phyloP scores from a whole-genome alignment of 169 alveolate species.

The Eimeria acervulina region DNA sequence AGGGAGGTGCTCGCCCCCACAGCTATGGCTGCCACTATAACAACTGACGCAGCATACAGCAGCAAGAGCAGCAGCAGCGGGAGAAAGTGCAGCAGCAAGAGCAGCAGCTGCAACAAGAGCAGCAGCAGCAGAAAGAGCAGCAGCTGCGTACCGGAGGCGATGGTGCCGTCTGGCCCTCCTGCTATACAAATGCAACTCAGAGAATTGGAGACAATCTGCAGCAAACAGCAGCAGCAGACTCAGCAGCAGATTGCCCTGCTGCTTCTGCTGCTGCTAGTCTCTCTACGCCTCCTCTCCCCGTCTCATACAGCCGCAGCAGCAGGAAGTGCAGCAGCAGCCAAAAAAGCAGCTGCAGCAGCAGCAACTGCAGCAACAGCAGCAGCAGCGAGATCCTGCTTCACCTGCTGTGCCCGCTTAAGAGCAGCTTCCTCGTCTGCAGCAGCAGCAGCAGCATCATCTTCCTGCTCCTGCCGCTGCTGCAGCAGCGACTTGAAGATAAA shows the following conservation, averaged over 20 bases:
- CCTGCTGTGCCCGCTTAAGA: slow-evolving; percentile 39
- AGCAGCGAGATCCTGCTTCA: neutral
- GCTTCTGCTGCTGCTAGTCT: neutral
- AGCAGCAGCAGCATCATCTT: neutral
- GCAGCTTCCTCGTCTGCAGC: slow-evolving; percentile 11
- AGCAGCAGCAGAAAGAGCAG: slow-evolving; percentile 17
- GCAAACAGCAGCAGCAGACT: neutral
- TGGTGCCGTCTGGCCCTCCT: slow-evolving; percentile 2
- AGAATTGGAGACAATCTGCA: slow-evolving; percentile 34
- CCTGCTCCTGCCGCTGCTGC: slow-evolving; percentile 68
- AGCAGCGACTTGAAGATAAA: slow-evolving; percentile 50
- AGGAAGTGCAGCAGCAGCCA: neutral
- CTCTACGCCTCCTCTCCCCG: neutral
- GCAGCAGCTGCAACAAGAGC: neutral
- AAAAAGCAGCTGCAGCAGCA: neutral
- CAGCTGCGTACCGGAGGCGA: slow-evolving; percentile 9
- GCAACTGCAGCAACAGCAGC: slow-evolving; percentile 24
- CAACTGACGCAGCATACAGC: neutral
- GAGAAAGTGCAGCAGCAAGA: neutral
- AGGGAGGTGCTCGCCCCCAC: neutral
- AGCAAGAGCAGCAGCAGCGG: slow-evolving; percentile 1
- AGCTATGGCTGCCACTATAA: neutral
- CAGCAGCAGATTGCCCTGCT: neutral
- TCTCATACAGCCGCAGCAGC: neutral
- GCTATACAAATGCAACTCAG: slow-evolving; percentile 31